These are phyloP conservation scores for Omphalotus olearius DNA, from an alignment of 1,284 basidiomycete species.

Conservation along the genomic window DNA sequence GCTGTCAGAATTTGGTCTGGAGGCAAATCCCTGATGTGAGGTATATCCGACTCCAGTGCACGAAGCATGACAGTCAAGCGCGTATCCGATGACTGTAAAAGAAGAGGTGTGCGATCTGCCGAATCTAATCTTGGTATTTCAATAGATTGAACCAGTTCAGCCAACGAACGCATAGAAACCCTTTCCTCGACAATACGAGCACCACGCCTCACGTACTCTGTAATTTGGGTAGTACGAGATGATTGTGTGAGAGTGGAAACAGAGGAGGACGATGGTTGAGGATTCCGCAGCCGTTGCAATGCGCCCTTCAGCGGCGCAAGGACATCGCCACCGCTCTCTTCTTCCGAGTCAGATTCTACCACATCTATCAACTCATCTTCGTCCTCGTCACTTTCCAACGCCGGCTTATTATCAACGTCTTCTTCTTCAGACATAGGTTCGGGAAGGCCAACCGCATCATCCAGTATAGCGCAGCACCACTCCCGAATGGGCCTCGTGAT, in stretches of 20 bases:
- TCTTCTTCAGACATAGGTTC: conserved; percentile 22
- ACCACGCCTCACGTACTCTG: conserved; percentile 72
- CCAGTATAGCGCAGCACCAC: conserved; percentile 67
- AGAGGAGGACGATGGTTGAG: conserved; percentile 26
- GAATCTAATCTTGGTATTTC: conserved; percentile 19
- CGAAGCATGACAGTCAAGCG: conserved; percentile 57
- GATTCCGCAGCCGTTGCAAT: conserved; percentile 49
- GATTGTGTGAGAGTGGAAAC: conserved; percentile 25
- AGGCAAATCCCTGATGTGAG: conserved; percentile 41
- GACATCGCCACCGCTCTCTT: conserved; percentile 37
- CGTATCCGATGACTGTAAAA: conserved; percentile 45
- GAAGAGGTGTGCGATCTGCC: conserved; percentile 29
- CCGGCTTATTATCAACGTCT: conserved; percentile 19
- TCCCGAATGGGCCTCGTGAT: conserved; percentile 60
- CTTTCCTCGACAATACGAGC: conserved; percentile 57
- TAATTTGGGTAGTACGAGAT: conserved; percentile 23
- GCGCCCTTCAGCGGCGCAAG: conserved; percentile 68
- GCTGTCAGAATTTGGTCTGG: conserved; percentile 42
- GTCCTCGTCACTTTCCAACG: conserved; percentile 33
- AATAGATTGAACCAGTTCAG: conserved; percentile 37
- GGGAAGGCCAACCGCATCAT: conserved; percentile 60
- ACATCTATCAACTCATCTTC: conserved; percentile 61
- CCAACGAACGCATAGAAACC: conserved; percentile 46
- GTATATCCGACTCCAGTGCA: conserved; percentile 52
- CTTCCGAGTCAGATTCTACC: conserved; percentile 39